A percentile compares a stretch with the other conserved stretches of the same genome.
These are phyloP conservation scores for Amyloporia xantha DNA, from an alignment of 768 basidiomycete species.

Conservation along the genomic window DNA sequence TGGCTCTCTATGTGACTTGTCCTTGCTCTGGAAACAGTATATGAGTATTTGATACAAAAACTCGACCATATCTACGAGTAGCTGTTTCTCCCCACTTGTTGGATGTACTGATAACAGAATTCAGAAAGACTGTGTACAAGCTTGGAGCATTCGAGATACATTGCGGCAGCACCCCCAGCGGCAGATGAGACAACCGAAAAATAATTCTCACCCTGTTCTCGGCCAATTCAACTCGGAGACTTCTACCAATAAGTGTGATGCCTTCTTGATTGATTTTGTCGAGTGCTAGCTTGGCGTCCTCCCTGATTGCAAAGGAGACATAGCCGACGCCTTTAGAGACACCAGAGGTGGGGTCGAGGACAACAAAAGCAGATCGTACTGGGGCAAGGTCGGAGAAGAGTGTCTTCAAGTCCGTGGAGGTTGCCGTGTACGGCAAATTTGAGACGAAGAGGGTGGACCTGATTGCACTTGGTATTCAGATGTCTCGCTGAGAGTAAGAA, in stretches of 20 bases:
- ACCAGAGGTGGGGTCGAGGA: slow-evolving; percentile 67
- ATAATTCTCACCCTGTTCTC: slow-evolving; percentile 63
- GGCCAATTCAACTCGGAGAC: slow-evolving; percentile 74
- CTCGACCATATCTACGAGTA: too few species aligned
- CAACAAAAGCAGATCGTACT: slow-evolving; percentile 89
- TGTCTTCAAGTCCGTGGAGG: slow-evolving; percentile 85
- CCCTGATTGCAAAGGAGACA: slow-evolving; percentile 82
- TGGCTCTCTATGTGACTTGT: slow-evolving; percentile 3
- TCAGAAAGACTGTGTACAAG: too few species aligned
- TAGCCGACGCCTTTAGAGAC: slow-evolving; percentile 95
- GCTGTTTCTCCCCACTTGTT: too few species aligned
- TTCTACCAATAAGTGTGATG: slow-evolving; percentile 60
- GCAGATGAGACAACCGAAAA: too few species aligned
- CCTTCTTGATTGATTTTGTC: slow-evolving; percentile 59
- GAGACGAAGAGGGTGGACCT: slow-evolving; percentile 91
- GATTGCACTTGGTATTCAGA: background rate
- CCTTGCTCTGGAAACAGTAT: background rate
- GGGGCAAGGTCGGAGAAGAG: slow-evolving; percentile 95
- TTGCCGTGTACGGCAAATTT: slow-evolving; percentile 85
- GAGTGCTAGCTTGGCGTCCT: slow-evolving; percentile 78
- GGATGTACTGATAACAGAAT: too few species aligned
- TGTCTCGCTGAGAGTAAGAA: background rate
- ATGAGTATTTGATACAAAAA: slow-evolving; percentile 4
- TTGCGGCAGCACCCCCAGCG: too few species aligned
- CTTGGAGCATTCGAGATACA: too few species aligned